Evolutionary conservation across 257 asterid genomes (phyloP).

Genomic region (Avicennia marina): DNA sequence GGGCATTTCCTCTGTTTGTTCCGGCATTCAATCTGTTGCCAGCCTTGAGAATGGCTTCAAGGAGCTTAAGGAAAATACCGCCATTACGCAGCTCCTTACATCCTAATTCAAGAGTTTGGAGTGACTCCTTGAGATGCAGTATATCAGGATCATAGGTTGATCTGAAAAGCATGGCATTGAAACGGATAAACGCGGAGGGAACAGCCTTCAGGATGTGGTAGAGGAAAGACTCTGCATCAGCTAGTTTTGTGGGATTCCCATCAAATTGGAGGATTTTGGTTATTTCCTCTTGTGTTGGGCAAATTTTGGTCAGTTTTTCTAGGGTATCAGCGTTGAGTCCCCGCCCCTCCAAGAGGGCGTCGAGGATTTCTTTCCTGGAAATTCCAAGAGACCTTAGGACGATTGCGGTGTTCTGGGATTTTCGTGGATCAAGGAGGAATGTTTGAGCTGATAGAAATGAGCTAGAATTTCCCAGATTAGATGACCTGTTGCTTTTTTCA

Average conservation of each 20-base stretch:
- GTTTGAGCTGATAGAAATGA: slow-evolving; percentile 36
- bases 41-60: slow-evolving; percentile 85
- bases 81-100: slow-evolving; percentile 61
- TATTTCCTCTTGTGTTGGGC: slow-evolving; percentile 70
- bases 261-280: slow-evolving; percentile 48
- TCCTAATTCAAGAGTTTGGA: slow-evolving; percentile 60
- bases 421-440: slow-evolving; percentile 69
- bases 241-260: slow-evolving; percentile 59
- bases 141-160: slow-evolving; percentile 65
- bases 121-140: slow-evolving; percentile 54
- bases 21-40: slow-evolving; percentile 88
- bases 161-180: slow-evolving; percentile 69
- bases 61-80: slow-evolving; percentile 61
- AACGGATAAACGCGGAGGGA: slow-evolving; percentile 65
- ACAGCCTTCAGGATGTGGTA: slow-evolving; percentile 59
- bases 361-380: slow-evolving; percentile 59
- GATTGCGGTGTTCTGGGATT: slow-evolving; percentile 79
- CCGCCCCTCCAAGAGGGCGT: slow-evolving; percentile 56
- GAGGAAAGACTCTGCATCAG: slow-evolving; percentile 83
- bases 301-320: slow-evolving; percentile 65
- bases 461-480: slow-evolving; percentile 24
- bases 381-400: slow-evolving; percentile 59
- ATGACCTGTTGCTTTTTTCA: slow-evolving; percentile 19
- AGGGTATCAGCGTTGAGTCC: slow-evolving; percentile 62
- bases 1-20: slow-evolving; percentile 74